Conservation (phyloP, 1,284 basidiomycete species). For the Ganoderma meredithae region DNA sequence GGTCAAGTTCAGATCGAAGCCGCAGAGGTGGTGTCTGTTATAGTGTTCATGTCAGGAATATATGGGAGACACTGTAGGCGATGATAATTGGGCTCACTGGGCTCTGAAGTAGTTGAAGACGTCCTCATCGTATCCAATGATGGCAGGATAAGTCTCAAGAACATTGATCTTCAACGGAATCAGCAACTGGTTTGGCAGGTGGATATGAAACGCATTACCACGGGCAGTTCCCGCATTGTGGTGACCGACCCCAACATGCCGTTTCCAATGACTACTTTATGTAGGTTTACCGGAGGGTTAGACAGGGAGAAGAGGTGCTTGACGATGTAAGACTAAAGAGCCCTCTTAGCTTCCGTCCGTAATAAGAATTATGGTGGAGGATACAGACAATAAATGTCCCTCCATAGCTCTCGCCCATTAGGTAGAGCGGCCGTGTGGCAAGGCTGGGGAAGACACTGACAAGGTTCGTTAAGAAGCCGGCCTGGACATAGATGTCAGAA, state of each 20-base stretch:
- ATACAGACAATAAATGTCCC: slow-evolving; percentile 47
- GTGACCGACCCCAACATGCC: slow-evolving; percentile 61
- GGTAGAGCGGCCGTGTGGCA: slow-evolving; percentile 37
- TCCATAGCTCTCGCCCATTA: slow-evolving; percentile 43
- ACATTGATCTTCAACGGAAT: slow-evolving; percentile 50
- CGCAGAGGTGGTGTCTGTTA: slow-evolving; percentile 42
- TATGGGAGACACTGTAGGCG: not conserved
- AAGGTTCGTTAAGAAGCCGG: slow-evolving; percentile 37
- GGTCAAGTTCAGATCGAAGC: slow-evolving; percentile 68
- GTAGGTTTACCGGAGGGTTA: slow-evolving; percentile 68
- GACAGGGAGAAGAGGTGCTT: slow-evolving; percentile 66
- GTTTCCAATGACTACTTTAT: slow-evolving; percentile 73
- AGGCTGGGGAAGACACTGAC: slow-evolving; percentile 41
- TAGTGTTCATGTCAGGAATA: too few species aligned
- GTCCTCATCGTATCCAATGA: slow-evolving; percentile 70
- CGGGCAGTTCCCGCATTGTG: slow-evolving; percentile 60
- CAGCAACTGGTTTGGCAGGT: not conserved
- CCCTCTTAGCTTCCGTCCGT: not conserved
- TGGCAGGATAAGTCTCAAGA: slow-evolving; percentile 73
- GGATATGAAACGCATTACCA: slow-evolving; percentile 41
- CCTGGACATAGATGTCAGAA: slow-evolving; percentile 19
- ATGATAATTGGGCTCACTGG: slow-evolving; percentile 50
- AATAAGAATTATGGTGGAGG: not conserved
- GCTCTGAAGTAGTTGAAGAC: slow-evolving; percentile 71
- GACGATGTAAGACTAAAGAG: slow-evolving; percentile 66